Conservation (phyloP, 2,329 filamentous ascomycete genomes). For the Calonectria montana region DNA sequence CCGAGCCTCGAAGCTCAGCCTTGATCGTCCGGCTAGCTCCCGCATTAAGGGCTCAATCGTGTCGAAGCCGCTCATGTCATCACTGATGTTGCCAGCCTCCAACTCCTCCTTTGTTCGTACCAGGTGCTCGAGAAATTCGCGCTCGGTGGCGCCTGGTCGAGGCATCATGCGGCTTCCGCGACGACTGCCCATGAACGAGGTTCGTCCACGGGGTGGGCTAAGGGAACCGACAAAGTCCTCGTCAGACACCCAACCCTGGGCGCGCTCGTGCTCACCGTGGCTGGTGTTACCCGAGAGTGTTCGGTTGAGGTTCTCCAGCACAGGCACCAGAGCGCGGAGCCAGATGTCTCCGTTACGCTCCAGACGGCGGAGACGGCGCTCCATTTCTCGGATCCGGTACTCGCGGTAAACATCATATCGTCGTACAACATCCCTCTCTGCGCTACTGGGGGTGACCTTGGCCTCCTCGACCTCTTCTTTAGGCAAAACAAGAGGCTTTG, state of each 20-base stretch:
- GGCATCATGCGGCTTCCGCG: conserved; percentile 37
- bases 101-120: conserved; percentile 41
- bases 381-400: conserved; percentile 58
- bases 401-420: conserved; percentile 56
- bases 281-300: conserved; percentile 41
- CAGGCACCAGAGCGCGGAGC: conserved; percentile 56
- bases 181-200: conserved; percentile 13
- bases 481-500: conserved; percentile 32
- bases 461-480: conserved; percentile 40
- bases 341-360: conserved; percentile 61
- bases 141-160: conserved; percentile 43
- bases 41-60: conserved; percentile 58
- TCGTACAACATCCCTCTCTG: conserved; percentile 50
- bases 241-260: conserved; percentile 48
- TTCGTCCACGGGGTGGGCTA: conserved; percentile 20
- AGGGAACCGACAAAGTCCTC: conserved; percentile 38
- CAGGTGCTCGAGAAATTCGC: conserved; percentile 45
- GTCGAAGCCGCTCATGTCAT: conserved; percentile 51
- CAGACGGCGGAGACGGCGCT: conserved; percentile 57
- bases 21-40: conserved; percentile 51
- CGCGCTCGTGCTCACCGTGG: conserved; percentile 29
- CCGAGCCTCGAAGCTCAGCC: conserved; percentile 41
- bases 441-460: conserved; percentile 26
- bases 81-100: conserved; percentile 39
- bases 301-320: conserved; percentile 58